phyloP scores from a whole-genome alignment of 768 basidiomycete species.

The Porphyrellus cyaneotinctus region DNA sequence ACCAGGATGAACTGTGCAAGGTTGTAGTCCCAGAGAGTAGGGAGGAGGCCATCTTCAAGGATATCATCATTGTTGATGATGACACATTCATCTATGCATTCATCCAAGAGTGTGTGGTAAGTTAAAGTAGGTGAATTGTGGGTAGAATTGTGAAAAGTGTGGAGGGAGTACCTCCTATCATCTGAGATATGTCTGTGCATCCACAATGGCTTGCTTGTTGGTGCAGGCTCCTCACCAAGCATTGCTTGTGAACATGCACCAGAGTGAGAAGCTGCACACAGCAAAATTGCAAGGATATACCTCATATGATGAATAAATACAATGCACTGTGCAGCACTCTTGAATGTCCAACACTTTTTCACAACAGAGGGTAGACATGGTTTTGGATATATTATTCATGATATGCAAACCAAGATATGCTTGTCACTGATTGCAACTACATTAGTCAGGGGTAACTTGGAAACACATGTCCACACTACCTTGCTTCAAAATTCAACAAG shows the following conservation, averaged over 20 bases:
- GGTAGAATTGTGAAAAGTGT: no score
- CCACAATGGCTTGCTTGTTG: conserved; percentile 56
- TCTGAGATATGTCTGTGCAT: no score
- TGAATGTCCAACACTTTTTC: conserved; percentile 49
- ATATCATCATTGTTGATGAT: conserved; percentile 84
- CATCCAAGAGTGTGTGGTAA: conserved; percentile 1
- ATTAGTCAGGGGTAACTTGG: conserved; percentile 1
- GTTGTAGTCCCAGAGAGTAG: conserved; percentile 82
- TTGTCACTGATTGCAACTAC: conserved; percentile 46
- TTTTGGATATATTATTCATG: conserved; percentile 60
- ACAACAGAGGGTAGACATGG: conserved; percentile 40
- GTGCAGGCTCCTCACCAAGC: conserved; percentile 61
- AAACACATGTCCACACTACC: conserved; percentile 37
- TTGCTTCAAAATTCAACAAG: conserved; percentile 63
- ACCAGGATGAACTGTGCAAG: conserved; percentile 82
- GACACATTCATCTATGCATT: conserved; percentile 77
- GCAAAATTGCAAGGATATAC: conserved; percentile 40
- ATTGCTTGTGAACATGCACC: conserved; percentile 53
- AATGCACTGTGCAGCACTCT: conserved; percentile 51
- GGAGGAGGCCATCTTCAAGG: conserved; percentile 74
- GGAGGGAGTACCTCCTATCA: no score
- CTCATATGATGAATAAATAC: conserved; percentile 62
- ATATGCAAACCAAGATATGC: conserved; percentile 70
- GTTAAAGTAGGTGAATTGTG: not conserved
- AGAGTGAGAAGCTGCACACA: conserved; percentile 7